A percentile compares a stretch with the other conserved stretches of the same genome.
phyloP scores from a whole-genome alignment of 176 grass and related monocot species.

The Lolium rigidum region DNA sequence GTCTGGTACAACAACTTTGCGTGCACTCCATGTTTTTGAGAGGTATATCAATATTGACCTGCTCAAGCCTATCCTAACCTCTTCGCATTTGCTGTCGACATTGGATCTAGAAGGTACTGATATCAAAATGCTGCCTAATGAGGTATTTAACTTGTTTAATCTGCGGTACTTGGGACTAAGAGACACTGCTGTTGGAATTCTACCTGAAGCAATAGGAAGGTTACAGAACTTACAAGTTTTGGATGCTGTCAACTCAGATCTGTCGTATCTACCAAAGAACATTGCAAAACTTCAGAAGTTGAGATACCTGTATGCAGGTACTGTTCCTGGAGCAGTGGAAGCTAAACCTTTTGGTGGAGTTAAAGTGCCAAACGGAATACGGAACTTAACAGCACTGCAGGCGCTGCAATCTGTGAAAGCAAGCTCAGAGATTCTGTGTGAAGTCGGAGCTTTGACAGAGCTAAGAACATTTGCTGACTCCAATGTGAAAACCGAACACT shows the following conservation, averaged over 20 bases:
- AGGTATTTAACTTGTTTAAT: not conserved
- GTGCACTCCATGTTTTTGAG: constrained; percentile 20
- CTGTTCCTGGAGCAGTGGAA: not conserved
- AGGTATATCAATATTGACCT: not conserved
- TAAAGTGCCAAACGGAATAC: not conserved
- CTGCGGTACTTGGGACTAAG: not conserved
- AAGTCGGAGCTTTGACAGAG: not conserved
- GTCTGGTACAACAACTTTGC: not conserved
- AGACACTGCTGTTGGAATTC: not conserved
- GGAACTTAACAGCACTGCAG: not conserved
- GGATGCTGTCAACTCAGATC: not conserved
- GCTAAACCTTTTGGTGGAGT: not conserved
- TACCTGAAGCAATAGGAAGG: not conserved
- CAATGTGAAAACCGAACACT: not conserved
- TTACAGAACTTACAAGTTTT: not conserved
- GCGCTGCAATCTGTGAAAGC: not conserved
- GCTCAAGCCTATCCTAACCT: not conserved
- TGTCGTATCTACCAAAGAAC: not conserved
- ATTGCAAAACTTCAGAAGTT: not conserved
- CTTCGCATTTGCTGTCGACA: not conserved
- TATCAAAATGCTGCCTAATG: not conserved
- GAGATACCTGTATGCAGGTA: not conserved
- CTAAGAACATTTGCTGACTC: not conserved
- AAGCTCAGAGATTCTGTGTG: not conserved
- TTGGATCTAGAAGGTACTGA: not conserved